A percentile compares a stretch with the other conserved stretches of the same genome.
Evolutionary conservation across 495 filamentous ascomycete genomes (phyloP).

Genomic region (Darksidea phi): DNA sequence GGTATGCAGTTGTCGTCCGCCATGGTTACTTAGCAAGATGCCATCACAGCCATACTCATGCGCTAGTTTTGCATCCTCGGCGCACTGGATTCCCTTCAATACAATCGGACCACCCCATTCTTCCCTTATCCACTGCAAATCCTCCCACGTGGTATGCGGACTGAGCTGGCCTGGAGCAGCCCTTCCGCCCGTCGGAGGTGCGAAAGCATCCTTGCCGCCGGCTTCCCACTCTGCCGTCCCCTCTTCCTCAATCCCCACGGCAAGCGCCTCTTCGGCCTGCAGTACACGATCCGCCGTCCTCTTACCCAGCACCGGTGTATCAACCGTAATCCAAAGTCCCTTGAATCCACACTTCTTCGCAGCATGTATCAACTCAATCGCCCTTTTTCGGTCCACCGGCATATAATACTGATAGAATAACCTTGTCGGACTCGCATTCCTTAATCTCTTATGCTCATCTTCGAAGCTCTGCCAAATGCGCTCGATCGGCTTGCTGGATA

Average conservation of each 20-base stretch:
- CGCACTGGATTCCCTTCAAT: constrained; percentile 28
- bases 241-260: constrained; percentile 24
- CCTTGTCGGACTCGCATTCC: constrained; percentile 13
- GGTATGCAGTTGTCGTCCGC: constrained; percentile 24
- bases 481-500: constrained; percentile 1
- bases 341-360: constrained; percentile 32
- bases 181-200: constrained; percentile 17
- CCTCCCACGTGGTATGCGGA: constrained; percentile 26
- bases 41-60: constrained; percentile 19
- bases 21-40: constrained; percentile 30
- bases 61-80: constrained; percentile 29
- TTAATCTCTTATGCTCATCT: constrained; percentile 9
- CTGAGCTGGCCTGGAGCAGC: constrained; percentile 13
- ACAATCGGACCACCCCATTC: constrained; percentile 31
- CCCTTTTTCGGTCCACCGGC: constrained; percentile 18
- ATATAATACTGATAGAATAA: constrained; percentile 36
- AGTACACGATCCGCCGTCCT: constrained; percentile 43
- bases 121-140: constrained; percentile 28
- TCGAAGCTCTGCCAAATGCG: constrained; percentile 16
- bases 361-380: constrained; percentile 19
- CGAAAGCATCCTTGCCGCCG: constrained; percentile 19
- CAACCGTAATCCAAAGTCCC: constrained; percentile 44
- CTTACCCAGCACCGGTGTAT: constrained; percentile 42
- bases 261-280: constrained; percentile 32
- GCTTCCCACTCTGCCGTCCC: constrained; percentile 19